Conservation (phyloP, 805 yeast genomes). For the Sugiyamaella qingdaonensis region DNA sequence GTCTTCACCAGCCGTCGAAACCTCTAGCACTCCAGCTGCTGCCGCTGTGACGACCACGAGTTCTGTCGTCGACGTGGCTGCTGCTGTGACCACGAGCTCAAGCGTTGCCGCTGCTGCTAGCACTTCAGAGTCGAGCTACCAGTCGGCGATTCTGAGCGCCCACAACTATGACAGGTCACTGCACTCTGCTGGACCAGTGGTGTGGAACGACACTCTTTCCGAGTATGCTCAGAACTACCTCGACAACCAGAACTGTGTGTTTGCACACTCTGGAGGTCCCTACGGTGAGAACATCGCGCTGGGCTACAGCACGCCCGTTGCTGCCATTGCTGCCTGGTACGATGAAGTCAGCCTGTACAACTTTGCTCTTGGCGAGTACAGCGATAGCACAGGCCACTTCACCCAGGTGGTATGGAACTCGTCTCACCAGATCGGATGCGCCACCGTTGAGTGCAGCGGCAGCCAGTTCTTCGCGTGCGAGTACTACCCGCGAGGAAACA, state of each 20-base stretch:
- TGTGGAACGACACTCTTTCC: slow-evolving; percentile 55
- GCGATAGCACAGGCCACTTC: slow-evolving; percentile 65
- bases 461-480: slow-evolving; percentile 69
- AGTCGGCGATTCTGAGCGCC: slow-evolving; percentile 15
- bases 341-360: slow-evolving; percentile 53
- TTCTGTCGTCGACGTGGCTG: neutral
- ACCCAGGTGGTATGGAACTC: slow-evolving; percentile 75
- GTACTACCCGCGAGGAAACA: slow-evolving; percentile 72
- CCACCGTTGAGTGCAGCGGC: slow-evolving; percentile 53
- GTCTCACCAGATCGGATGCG: slow-evolving; percentile 67
- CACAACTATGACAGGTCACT: slow-evolving; percentile 28
- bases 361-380: slow-evolving; percentile 40
- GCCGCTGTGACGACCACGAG: slow-evolving; percentile 9
- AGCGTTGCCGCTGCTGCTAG: slow-evolving; percentile 11
- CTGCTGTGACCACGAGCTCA: slow-evolving; percentile 11
- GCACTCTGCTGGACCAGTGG: slow-evolving; percentile 35
- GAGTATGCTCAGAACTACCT: slow-evolving; percentile 54
- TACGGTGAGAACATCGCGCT: slow-evolving; percentile 82
- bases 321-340: slow-evolving; percentile 67
- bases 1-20: slow-evolving; percentile 10
- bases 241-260: slow-evolving; percentile 42
- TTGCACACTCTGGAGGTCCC: slow-evolving; percentile 61
- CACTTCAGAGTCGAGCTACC: slow-evolving; percentile 11
- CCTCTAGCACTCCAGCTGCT: slow-evolving; percentile 2
- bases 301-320: slow-evolving; percentile 50